phyloP scores from a whole-genome alignment of 345 rosid species.

The Kandelia obovata region DNA sequence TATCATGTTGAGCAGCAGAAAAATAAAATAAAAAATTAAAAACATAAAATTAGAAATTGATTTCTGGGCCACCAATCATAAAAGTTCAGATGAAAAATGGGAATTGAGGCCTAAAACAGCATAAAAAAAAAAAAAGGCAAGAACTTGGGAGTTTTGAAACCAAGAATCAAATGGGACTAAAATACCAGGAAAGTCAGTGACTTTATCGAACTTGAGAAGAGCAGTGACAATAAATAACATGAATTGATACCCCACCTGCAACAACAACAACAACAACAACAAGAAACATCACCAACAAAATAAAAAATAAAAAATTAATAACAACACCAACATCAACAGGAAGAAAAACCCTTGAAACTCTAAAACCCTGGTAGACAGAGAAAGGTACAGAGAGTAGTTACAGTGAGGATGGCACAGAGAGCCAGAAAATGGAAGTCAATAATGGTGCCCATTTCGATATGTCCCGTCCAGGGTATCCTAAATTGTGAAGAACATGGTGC shows the following conservation, averaged over 20 bases:
- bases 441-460: slow-evolving; percentile 55
- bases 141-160: neutral
- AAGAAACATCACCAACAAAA: neutral
- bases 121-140: neutral
- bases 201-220: slow-evolving; percentile 77
- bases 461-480: neutral
- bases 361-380: neutral
- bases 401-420: slow-evolving; percentile 56
- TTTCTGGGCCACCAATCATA: too few relatives aligned
- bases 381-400: slow-evolving; percentile 18
- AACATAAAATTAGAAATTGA: too few relatives aligned
- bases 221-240: slow-evolving; percentile 77
- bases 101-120: neutral
- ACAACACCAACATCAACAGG: too few relatives aligned
- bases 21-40: too few relatives aligned
- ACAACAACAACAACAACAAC: slow-evolving; percentile 11
- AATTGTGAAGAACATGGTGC: too few relatives aligned
- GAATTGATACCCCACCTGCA: slow-evolving; percentile 70
- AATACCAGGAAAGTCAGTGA: slow-evolving; percentile 91
- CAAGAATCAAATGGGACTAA: neutral
- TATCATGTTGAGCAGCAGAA: too few relatives aligned
- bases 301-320: neutral
- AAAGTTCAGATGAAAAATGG: neutral
- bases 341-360: neutral
- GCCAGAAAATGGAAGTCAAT: slow-evolving; percentile 35